Conservation (phyloP, 2,329 filamentous ascomycete species). For the Keithomyces neogunnii region DNA sequence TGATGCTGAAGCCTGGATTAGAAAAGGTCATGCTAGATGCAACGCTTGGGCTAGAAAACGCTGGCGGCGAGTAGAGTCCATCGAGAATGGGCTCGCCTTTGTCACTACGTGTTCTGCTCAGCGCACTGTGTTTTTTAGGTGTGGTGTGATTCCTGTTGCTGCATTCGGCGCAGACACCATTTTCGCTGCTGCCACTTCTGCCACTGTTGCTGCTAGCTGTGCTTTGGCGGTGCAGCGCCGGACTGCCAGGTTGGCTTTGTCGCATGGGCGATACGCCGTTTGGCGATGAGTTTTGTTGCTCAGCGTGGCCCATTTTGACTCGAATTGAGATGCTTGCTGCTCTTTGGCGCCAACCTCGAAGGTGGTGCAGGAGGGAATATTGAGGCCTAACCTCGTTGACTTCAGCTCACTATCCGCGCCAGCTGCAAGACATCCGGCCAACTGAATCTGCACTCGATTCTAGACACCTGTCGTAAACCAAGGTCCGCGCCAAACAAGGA, state of each 20-base stretch:
- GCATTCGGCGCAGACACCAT: slow-evolving; percentile 8
- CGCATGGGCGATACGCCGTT: not conserved
- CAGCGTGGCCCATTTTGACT: slow-evolving; percentile 4
- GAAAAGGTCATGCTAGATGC: slow-evolving; percentile 24
- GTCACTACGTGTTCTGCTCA: slow-evolving; percentile 6
- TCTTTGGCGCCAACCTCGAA: not conserved
- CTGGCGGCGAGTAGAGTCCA: slow-evolving; percentile 16
- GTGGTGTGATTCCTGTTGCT: slow-evolving; percentile 8
- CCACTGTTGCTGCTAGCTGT: slow-evolving; percentile 4
- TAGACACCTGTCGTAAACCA: not conserved
- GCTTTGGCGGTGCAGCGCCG: slow-evolving; percentile 11
- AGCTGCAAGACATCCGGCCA: slow-evolving; percentile 4
- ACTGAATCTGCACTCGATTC: not conserved
- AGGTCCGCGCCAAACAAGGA: not conserved
- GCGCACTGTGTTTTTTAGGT: not conserved
- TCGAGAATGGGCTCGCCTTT: slow-evolving; percentile 1
- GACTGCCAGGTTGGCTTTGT: slow-evolving; percentile 1
- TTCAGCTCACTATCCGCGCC: slow-evolving; percentile 1
- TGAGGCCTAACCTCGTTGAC: not conserved
- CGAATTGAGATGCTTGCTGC: not conserved
- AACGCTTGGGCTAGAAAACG: slow-evolving; percentile 24
- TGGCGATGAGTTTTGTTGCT: slow-evolving; percentile 1
- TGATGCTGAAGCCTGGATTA: slow-evolving; percentile 16
- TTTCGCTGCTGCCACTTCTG: slow-evolving; percentile 9
- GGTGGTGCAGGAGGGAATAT: not conserved